These are phyloP conservation scores for Vigna mungo DNA, from an alignment of 306 rosid genomes.

Conservation along the genomic window DNA sequence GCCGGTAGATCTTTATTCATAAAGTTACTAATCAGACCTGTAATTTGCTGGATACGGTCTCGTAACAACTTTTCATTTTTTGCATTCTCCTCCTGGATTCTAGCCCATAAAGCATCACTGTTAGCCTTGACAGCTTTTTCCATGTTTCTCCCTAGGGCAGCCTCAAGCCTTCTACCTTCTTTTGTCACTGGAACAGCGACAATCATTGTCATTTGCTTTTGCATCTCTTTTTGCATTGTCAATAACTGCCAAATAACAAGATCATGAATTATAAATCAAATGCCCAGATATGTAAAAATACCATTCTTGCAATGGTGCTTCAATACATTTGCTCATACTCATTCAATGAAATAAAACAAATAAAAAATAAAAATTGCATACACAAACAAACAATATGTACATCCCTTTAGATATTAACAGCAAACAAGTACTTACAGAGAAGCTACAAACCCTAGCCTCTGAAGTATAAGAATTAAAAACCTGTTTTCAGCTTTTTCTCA, in stretches of 20 bases:
- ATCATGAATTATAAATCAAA: slow-evolving; percentile 29
- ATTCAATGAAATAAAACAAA: neutral
- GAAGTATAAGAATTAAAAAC: neutral
- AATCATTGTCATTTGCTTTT: slow-evolving; percentile 82
- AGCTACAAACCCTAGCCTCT: slow-evolving; percentile 19
- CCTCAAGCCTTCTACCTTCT: slow-evolving; percentile 93
- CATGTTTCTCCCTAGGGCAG: slow-evolving; percentile 76
- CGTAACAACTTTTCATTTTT: slow-evolving; percentile 79
- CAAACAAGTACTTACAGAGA: slow-evolving; percentile 21
- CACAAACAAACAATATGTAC: neutral
- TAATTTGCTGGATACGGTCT: slow-evolving; percentile 72
- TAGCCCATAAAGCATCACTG: slow-evolving; percentile 87
- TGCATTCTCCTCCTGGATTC: slow-evolving; percentile 86
- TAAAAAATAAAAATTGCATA: too few species aligned
- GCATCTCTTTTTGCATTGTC: slow-evolving; percentile 83
- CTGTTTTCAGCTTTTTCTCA: neutral
- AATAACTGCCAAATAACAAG: slow-evolving; percentile 61
- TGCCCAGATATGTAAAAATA: slow-evolving; percentile 29
- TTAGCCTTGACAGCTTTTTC: slow-evolving; percentile 83
- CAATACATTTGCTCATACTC: slow-evolving; percentile 6
- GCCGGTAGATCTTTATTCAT: slow-evolving; percentile 77
- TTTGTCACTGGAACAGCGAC: slow-evolving; percentile 81
- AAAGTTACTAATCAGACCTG: slow-evolving; percentile 64
- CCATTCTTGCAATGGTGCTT: slow-evolving; percentile 4
- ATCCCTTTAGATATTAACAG: neutral